Conservation (phyloP, 2,329 filamentous ascomycete species). For the Cordyceps farinosa region DNA sequence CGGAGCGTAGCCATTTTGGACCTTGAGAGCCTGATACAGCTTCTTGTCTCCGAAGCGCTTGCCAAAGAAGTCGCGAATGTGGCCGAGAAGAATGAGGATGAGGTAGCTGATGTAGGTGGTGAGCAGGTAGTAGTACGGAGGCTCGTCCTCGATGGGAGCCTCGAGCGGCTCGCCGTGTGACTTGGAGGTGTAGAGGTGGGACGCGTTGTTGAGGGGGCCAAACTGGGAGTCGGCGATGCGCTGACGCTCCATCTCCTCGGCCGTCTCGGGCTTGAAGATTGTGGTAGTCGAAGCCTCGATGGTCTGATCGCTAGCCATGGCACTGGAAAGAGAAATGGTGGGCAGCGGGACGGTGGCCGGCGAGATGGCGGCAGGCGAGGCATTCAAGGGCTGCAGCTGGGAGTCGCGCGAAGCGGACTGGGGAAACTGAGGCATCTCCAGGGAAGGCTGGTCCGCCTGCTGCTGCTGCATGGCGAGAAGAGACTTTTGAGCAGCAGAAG, state of each 20-base stretch:
- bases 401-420: slow-evolving; percentile 3
- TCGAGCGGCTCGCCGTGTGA: slow-evolving; percentile 78
- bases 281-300: slow-evolving; percentile 71
- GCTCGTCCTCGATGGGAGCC: slow-evolving; percentile 87
- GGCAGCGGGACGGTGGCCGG: slow-evolving; percentile 75
- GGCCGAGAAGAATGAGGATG: slow-evolving; percentile 90
- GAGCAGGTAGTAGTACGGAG: slow-evolving; percentile 92
- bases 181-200: slow-evolving; percentile 84
- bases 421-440: neutral
- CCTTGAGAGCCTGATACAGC: slow-evolving; percentile 75
- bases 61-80: slow-evolving; percentile 95
- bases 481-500: slow-evolving; percentile 62
- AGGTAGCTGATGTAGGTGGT: slow-evolving; percentile 99
- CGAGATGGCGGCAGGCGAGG: slow-evolving; percentile 61
- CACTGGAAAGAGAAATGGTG: slow-evolving; percentile 87
- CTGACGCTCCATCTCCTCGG: slow-evolving; percentile 73
- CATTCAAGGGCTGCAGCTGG: slow-evolving; percentile 26
- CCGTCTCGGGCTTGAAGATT: slow-evolving; percentile 82
- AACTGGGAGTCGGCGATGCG: slow-evolving; percentile 85
- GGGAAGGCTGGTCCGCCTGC: neutral
- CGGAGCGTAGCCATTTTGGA: slow-evolving; percentile 85
- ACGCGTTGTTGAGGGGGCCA: slow-evolving; percentile 74
- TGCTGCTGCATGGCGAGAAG: slow-evolving; percentile 63
- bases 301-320: slow-evolving; percentile 68
- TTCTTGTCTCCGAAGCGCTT: slow-evolving; percentile 87